Evolutionary conservation across 495 filamentous ascomycete genomes (phyloP).

Genomic region (Margaritispora aquatica): DNA sequence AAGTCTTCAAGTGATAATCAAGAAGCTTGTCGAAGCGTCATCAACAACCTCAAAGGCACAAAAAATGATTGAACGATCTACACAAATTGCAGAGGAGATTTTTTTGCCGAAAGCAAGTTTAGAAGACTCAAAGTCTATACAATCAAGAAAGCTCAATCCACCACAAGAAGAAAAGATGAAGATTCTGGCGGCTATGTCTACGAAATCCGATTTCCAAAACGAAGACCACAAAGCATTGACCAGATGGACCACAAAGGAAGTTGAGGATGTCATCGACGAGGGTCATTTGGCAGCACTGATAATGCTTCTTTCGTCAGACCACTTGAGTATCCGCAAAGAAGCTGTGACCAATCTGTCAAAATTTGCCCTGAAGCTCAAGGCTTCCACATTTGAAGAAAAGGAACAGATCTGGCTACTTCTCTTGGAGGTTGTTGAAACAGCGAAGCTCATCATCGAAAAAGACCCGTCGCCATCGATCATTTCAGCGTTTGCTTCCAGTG

Average conservation of each 20-base stretch:
- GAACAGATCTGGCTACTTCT: slow-evolving; percentile 68
- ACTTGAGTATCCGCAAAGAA: slow-evolving; percentile 67
- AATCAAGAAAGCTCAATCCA: background rate
- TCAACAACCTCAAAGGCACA: background rate
- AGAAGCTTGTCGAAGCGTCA: slow-evolving; percentile 21
- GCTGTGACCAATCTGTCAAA: slow-evolving; percentile 61
- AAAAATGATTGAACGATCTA: slow-evolving; percentile 14
- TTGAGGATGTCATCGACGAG: slow-evolving; percentile 68
- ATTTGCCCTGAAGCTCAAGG: slow-evolving; percentile 58
- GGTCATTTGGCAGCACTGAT: slow-evolving; percentile 61
- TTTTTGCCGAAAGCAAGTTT: slow-evolving; percentile 1
- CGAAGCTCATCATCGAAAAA: slow-evolving; percentile 43
- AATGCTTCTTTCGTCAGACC: slow-evolving; percentile 66
- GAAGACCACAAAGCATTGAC: slow-evolving; percentile 53
- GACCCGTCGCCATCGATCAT: slow-evolving; percentile 65
- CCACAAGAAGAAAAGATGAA: slow-evolving; percentile 9
- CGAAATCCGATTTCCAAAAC: slow-evolving; percentile 4
- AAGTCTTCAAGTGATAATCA: slow-evolving; percentile 31
- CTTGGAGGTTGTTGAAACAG: slow-evolving; percentile 72
- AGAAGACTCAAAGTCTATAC: no score
- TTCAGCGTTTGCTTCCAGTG: slow-evolving; percentile 65
- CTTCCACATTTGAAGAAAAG: slow-evolving; percentile 68
- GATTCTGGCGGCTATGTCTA: background rate
- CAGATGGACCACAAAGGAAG: slow-evolving; percentile 67
- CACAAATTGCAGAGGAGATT: slow-evolving; percentile 16